phyloP scores from a whole-genome alignment of 805 yeast genomes.

The Kodamaea restingae region DNA sequence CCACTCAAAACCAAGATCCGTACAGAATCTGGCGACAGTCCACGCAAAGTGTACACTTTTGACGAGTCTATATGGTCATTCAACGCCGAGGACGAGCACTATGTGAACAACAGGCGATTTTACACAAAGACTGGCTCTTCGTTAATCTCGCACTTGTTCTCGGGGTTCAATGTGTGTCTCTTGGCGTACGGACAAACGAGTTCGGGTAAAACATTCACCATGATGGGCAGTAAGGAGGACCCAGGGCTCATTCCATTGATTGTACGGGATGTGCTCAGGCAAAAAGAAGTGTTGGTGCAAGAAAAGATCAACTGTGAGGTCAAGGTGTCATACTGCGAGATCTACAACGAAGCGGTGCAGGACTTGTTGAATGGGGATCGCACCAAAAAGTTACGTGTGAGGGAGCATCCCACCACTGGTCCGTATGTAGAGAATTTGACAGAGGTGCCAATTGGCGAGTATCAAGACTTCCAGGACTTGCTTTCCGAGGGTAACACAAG shows the following conservation, averaged over 20 bases:
- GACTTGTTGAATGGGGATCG: conserved; percentile 46
- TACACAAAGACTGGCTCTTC: conserved; percentile 56
- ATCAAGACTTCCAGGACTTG: conserved; percentile 44
- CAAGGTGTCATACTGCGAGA: conserved; percentile 62
- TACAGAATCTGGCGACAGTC: conserved; percentile 11
- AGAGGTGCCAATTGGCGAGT: conserved; percentile 48
- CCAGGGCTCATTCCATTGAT: conserved; percentile 40
- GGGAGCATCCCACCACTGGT: conserved; percentile 64
- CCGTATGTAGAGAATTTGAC: conserved; percentile 69
- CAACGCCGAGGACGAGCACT: conserved; percentile 26
- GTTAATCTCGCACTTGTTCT: conserved; percentile 46
- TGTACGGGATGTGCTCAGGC: conserved; percentile 49
- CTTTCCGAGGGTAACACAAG: conserved; percentile 49
- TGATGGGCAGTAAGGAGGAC: conserved; percentile 38
- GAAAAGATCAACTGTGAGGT: conserved; percentile 37
- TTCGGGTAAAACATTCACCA: conserved; percentile 40
- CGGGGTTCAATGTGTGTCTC: conserved; percentile 40
- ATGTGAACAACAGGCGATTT: conserved; percentile 46
- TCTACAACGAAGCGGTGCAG: conserved; percentile 71
- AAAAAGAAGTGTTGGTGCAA: conserved; percentile 32
- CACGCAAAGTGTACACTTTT: conserved; percentile 35
- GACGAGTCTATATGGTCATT: conserved; percentile 53
- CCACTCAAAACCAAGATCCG: conserved; percentile 10
- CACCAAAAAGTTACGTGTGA: conserved; percentile 41
- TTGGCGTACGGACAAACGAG: conserved; percentile 44